Evolutionary conservation across 1,139 yeast genomes (phyloP).

Genomic region (Meyerozyma athensensis): DNA sequence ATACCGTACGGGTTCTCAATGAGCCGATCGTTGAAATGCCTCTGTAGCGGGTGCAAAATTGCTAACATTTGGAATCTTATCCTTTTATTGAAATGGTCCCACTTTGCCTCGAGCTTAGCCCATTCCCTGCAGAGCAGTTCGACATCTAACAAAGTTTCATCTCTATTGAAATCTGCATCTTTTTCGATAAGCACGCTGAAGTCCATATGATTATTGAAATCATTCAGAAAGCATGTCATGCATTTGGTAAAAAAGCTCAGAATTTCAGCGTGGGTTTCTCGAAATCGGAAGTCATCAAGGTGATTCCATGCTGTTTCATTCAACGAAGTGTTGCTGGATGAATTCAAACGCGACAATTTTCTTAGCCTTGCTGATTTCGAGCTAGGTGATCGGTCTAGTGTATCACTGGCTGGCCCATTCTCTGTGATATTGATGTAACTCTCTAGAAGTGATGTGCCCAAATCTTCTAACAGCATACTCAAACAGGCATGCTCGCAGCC

Average conservation of each 20-base stretch:
- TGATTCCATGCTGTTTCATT: slow-evolving; percentile 13
- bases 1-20: slow-evolving; percentile 9
- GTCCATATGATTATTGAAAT: slow-evolving; percentile 11
- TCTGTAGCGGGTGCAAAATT: slow-evolving; percentile 29
- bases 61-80: slow-evolving; percentile 26
- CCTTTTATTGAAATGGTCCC: slow-evolving; percentile 32
- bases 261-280: slow-evolving; percentile 31
- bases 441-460: slow-evolving; percentile 9
- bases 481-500: slow-evolving; percentile 21
- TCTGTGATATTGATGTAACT: background rate
- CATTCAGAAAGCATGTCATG: slow-evolving; percentile 21
- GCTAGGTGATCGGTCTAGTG: slow-evolving; percentile 1
- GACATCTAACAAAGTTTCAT: slow-evolving; percentile 1
- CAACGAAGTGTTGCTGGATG: slow-evolving; percentile 7
- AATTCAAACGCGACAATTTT: background rate
- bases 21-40: slow-evolving; percentile 17
- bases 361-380: slow-evolving; percentile 5
- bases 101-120: slow-evolving; percentile 19
- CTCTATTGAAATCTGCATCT: background rate
- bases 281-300: slow-evolving; percentile 23
- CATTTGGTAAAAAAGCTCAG: slow-evolving; percentile 23
- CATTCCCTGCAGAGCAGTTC: slow-evolving; percentile 13
- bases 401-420: background rate
- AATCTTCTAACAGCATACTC: slow-evolving; percentile 29
- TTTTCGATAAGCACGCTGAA: background rate